Conservation (phyloP, 169 alveolate genomes). For the Babesia bovis region DNA sequence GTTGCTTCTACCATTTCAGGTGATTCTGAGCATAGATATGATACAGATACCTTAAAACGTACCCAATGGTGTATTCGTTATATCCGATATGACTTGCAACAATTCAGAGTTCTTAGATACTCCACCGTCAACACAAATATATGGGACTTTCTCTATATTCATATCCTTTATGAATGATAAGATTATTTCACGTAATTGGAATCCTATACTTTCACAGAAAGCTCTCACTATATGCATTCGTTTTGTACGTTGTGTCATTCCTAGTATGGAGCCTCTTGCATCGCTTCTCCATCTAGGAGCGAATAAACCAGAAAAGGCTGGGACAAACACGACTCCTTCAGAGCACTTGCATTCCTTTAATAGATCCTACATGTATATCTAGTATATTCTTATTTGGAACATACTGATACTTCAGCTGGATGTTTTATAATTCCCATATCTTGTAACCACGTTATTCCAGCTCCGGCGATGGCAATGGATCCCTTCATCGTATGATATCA, state of each 20-base stretch:
- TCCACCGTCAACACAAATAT: slow-evolving; percentile 90
- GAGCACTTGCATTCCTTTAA: slow-evolving; percentile 74
- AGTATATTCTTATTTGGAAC: no score
- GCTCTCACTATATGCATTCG: slow-evolving; percentile 88
- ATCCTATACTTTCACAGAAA: slow-evolving; percentile 85
- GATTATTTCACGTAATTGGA: slow-evolving; percentile 84
- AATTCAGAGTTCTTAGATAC: slow-evolving; percentile 81
- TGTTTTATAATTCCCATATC: slow-evolving; percentile 70
- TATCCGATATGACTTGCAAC: slow-evolving; percentile 83
- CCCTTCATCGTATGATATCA: slow-evolving; percentile 73
- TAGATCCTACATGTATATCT: slow-evolving; percentile 35
- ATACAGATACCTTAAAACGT: not conserved
- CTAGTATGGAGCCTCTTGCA: slow-evolving; percentile 89
- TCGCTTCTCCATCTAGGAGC: slow-evolving; percentile 94
- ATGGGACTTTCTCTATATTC: slow-evolving; percentile 67
- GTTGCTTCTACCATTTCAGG: slow-evolving; percentile 80
- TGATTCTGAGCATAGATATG: slow-evolving; percentile 10
- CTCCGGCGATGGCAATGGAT: slow-evolving; percentile 92
- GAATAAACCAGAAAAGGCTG: slow-evolving; percentile 91
- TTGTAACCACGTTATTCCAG: slow-evolving; percentile 87
- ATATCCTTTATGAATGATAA: slow-evolving; percentile 59
- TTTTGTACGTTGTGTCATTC: slow-evolving; percentile 85
- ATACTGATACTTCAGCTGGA: slow-evolving; percentile 74
- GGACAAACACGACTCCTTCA: slow-evolving; percentile 90
- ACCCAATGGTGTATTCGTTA: slow-evolving; percentile 73